Percentiles rank a stretch among this genome's conserved stretches.
phyloP scores from a whole-genome alignment of 768 basidiomycete species.

The Steccherinum ochraceum region DNA sequence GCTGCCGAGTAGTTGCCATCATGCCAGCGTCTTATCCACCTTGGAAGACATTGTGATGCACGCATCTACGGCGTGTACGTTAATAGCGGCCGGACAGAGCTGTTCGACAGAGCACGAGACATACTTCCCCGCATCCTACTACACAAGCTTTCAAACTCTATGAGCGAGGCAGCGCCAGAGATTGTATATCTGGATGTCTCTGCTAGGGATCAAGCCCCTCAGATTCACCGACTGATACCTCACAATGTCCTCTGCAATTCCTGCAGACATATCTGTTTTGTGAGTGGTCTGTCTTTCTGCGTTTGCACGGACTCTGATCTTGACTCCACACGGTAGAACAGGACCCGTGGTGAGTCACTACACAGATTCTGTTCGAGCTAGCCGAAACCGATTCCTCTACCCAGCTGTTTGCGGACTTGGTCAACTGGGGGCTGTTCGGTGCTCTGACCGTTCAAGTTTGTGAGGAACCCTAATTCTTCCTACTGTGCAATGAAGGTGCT shows the following conservation, averaged over 20 bases:
- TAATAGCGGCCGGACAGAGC: too few relatives aligned
- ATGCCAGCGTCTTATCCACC: too few relatives aligned
- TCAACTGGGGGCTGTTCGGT: conserved; percentile 20
- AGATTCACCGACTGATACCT: too few relatives aligned
- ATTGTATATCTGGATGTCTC: too few relatives aligned
- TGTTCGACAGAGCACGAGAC: too few relatives aligned
- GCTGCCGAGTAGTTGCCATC: too few relatives aligned
- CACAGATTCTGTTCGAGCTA: background rate
- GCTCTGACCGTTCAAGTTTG: conserved; percentile 17
- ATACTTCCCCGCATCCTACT: too few relatives aligned
- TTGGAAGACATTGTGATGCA: too few relatives aligned
- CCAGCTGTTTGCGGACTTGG: conserved; percentile 13
- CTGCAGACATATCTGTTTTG: background rate
- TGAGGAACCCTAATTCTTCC: background rate
- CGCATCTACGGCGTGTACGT: too few relatives aligned
- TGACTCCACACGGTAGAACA: background rate
- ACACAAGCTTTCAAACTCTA: too few relatives aligned
- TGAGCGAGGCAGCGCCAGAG: too few relatives aligned
- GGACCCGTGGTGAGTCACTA: background rate
- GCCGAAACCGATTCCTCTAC: background rate
- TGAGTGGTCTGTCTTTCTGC: background rate
- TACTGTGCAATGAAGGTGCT: background rate
- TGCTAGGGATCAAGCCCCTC: too few relatives aligned
- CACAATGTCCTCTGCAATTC: background rate
- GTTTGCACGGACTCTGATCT: background rate